Percentiles rank a stretch among this genome's conserved stretches.
These are phyloP conservation scores for Urostyla sp. DNA, from an alignment of 73 alveolate genomes.

Conservation along the genomic window DNA sequence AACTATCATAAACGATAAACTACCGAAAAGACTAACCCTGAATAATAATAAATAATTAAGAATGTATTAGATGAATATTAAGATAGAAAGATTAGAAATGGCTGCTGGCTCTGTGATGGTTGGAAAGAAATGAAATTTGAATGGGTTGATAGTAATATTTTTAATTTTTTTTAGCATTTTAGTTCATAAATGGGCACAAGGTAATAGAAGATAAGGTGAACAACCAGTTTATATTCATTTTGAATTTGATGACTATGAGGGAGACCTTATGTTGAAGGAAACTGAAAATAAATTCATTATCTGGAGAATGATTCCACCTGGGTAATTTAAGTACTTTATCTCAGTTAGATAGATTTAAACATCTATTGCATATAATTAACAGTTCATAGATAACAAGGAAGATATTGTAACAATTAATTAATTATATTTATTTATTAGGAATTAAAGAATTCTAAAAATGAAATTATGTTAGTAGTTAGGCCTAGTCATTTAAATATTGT, in stretches of 20 bases:
- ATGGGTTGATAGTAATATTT: slow-evolving; percentile 60
- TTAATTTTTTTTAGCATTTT: neutral
- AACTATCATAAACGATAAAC: too few species aligned
- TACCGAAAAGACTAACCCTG: too few species aligned
- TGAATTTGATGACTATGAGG: slow-evolving; percentile 82
- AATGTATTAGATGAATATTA: too few species aligned
- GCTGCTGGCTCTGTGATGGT: slow-evolving; percentile 92
- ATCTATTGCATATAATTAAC: slow-evolving; percentile 9
- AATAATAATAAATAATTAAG: too few species aligned
- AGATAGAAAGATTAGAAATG: slow-evolving; percentile 22
- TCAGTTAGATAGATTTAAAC: slow-evolving; percentile 44
- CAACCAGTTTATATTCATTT: slow-evolving; percentile 86
- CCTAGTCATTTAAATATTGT: slow-evolving; percentile 24
- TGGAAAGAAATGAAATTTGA: slow-evolving; percentile 91
- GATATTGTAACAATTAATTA: slow-evolving; percentile 1
- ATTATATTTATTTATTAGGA: neutral
- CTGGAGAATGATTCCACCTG: slow-evolving; percentile 92
- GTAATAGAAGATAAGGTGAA: slow-evolving; percentile 21
- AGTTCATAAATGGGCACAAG: slow-evolving; percentile 57
- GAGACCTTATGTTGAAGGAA: slow-evolving; percentile 72
- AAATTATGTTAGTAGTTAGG: neutral
- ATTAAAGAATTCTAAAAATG: slow-evolving; percentile 9
- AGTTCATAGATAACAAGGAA: slow-evolving; percentile 8
- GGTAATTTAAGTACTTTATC: slow-evolving; percentile 76
- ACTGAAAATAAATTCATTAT: slow-evolving; percentile 50